Conservation (phyloP, 176 grass and related monocot genomes). For the Pontederia crassipes region DNA sequence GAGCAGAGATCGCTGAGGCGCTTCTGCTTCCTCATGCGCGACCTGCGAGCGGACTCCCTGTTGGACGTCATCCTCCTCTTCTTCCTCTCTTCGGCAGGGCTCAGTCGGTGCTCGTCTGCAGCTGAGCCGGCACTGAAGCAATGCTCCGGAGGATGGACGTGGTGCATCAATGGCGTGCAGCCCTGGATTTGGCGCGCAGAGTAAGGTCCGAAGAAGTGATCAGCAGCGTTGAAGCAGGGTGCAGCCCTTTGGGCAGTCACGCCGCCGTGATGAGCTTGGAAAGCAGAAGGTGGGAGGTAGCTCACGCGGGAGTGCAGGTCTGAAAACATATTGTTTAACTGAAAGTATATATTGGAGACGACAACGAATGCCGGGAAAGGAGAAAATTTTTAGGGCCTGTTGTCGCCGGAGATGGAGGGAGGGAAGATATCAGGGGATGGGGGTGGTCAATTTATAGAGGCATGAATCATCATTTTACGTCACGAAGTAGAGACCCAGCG, state of each 20-base stretch:
- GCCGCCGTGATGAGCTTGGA: constrained; percentile 51
- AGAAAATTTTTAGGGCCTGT: too few species aligned
- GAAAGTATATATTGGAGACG: too few species aligned
- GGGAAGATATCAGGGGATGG: too few species aligned
- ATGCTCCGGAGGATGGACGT: constrained; percentile 16
- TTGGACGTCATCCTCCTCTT: constrained; percentile 69
- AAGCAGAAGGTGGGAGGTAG: constrained; percentile 35
- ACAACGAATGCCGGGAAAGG: too few species aligned
- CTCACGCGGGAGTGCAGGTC: constrained; percentile 59
- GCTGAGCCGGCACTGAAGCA: constrained; percentile 20
- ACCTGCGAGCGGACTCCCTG: constrained; percentile 72
- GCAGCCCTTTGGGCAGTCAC: constrained; percentile 9
- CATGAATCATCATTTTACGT: too few species aligned
- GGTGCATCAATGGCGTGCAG: constrained; percentile 26
- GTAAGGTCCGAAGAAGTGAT: constrained; percentile 1
- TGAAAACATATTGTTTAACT: background rate
- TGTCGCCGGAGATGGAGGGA: too few species aligned
- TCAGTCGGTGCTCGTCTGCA: constrained; percentile 22
- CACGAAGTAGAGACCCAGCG: too few species aligned
- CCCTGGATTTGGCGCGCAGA: constrained; percentile 6
- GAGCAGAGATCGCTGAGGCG: constrained; percentile 45
- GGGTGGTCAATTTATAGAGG: too few species aligned
- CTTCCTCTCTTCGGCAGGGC: constrained; percentile 49
- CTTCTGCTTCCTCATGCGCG: constrained; percentile 75
- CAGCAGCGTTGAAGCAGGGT: too few species aligned